Base-by-base conservation (phyloP, 306 rosid genomes). In the Malus asiatica region DNA sequence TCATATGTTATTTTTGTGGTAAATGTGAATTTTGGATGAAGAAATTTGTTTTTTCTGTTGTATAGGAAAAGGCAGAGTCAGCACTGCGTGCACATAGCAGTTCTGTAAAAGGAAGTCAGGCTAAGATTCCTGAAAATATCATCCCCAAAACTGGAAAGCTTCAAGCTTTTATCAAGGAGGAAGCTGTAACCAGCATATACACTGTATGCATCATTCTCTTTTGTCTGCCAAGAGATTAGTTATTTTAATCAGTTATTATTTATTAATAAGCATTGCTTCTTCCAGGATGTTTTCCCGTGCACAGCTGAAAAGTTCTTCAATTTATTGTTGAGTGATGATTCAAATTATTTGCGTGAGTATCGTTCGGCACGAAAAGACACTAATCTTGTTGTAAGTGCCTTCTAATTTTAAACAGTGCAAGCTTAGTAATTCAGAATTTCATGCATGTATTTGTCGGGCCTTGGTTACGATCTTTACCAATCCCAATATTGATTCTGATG, bases 11-110 rank as follows among this genome's bases (percentile, higher is more conserved):
- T n/a, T 20, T 8, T 53, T 55, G 16, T 61, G 18, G 33, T 25
- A 61, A 61, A 58, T 61, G 35, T 27, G 66, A 27, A 15, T 64
- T 6, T 57, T 45, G 70, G 19, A 45, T 25, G 35, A 18, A 10
- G 20, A 38, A 71, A 61, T 75, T 46, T 78, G 66, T 75, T 63
- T 59, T 61, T 82, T 81, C 69, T 35, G 52, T 58, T 87, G 65
- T 77, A 48, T 80, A 95, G 99, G 99, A 92, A 89, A 88, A 74
- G 66, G 95, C 96, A 46, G 96, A 90, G 71, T 95, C 99, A 63
- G 99, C 93, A 74, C 71, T 92, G 76, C 98, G 98, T 74, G 98
- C 98, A 46, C 97, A 92, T 79, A 95, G 98, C 84, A 95, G 97
- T 86, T 95, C 98, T 73, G 88, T 88, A 53, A 85, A 84, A 86